phyloP scores from a whole-genome alignment of 345 rosid genomes.

The Orychophragmus violaceus region DNA sequence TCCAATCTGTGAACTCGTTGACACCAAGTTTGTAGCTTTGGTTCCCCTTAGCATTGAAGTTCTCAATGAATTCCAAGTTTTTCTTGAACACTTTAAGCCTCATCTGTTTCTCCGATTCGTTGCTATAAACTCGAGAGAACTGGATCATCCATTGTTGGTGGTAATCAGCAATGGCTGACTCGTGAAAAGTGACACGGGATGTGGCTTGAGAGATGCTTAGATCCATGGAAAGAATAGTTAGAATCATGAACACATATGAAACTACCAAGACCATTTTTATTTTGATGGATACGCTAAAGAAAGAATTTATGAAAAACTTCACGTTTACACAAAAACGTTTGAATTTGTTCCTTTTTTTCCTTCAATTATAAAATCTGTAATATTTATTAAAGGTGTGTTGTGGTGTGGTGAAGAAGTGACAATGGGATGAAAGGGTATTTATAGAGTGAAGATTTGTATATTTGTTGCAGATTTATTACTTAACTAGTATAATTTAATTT shows the following conservation, averaged over 20 bases:
- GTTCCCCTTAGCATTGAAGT: conserved; percentile 26
- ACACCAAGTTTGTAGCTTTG: conserved; percentile 44
- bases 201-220: not conserved
- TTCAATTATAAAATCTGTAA: not conserved
- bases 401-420: not conserved
- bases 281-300: not conserved
- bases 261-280: conserved; percentile 5
- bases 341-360: not conserved
- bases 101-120: conserved; percentile 22
- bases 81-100: conserved; percentile 27
- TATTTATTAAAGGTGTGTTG: not conserved
- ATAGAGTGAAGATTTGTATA: no score
- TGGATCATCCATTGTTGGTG: conserved; percentile 28
- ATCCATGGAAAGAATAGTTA: not conserved
- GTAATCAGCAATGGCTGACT: conserved; percentile 9
- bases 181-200: not conserved
- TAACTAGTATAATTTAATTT: no score
- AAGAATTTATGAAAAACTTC: no score
- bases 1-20: conserved; percentile 50
- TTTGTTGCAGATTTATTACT: no score
- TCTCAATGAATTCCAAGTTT: conserved; percentile 33
- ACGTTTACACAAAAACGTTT: not conserved
- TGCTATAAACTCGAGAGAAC: conserved; percentile 13
- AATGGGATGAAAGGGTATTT: not conserved
- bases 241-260: not conserved